A percentile compares a stretch with the other conserved stretches of the same genome.
phyloP scores from a whole-genome alignment of 2,329 filamentous ascomycete genomes.

The Aspergillus intermedius region DNA sequence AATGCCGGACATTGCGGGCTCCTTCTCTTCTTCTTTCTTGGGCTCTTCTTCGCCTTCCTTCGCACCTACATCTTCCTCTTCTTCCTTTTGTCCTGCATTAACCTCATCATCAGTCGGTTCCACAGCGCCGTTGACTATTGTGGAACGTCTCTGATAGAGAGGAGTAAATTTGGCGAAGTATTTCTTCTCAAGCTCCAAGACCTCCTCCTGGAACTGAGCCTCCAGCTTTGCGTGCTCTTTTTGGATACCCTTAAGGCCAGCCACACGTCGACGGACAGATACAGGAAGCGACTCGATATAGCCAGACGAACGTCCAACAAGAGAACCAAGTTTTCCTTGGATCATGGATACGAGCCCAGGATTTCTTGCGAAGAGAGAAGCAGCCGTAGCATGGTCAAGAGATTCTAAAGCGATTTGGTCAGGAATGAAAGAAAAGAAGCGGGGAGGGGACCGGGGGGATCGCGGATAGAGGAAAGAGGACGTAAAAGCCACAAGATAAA shows the following conservation, averaged over 20 bases:
- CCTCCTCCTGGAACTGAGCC: conserved; percentile 96
- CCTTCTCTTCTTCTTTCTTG: conserved; percentile 43
- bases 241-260: conserved; percentile 94
- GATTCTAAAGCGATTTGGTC: conserved; percentile 59
- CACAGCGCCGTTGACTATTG: conserved; percentile 78
- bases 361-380: conserved; percentile 92
- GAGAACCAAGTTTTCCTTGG: conserved; percentile 86
- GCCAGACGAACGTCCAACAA: conserved; percentile 91
- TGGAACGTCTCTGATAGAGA: conserved; percentile 88
- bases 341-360: conserved; percentile 95
- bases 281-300: conserved; percentile 94
- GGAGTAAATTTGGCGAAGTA: conserved; percentile 99
- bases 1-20: conserved; percentile 63
- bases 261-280: conserved; percentile 84
- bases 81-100: conserved; percentile 74
- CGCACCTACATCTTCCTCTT: conserved; percentile 58
- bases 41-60: conserved; percentile 52
- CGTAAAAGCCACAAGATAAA: neutral
- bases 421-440: conserved; percentile 9
- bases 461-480: conserved; percentile 2
- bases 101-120: conserved; percentile 88
- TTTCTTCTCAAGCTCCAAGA: conserved; percentile 97
- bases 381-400: conserved; percentile 76
- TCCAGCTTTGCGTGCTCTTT: conserved; percentile 98
- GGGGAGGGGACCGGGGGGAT: neutral